Percentiles rank a stretch among this genome's conserved stretches.
phyloP scores from a whole-genome alignment of 1,139 yeast species.

The Arxiozyma bovina region DNA sequence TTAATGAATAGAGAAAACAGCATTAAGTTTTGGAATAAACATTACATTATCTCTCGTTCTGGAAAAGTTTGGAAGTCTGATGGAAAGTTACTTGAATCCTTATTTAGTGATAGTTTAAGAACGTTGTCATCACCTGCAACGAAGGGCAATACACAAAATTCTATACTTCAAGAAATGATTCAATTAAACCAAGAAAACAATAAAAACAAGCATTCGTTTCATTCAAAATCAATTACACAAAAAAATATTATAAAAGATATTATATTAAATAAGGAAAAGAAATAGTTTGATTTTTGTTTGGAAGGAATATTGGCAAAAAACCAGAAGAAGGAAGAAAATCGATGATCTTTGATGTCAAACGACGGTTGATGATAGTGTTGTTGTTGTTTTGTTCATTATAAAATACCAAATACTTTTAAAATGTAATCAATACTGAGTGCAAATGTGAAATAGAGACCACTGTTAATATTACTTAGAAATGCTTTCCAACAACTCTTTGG shows the following conservation, averaged over 20 bases:
- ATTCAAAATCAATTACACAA: slow-evolving; percentile 7
- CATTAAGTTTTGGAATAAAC: slow-evolving; percentile 14
- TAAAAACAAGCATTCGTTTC: slow-evolving; percentile 14
- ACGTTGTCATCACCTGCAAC: background rate
- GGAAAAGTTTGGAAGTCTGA: slow-evolving; percentile 26
- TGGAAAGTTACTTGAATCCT: slow-evolving; percentile 26
- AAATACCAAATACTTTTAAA: slow-evolving; percentile 31
- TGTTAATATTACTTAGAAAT: slow-evolving; percentile 66
- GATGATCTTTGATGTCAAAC: background rate
- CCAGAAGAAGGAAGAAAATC: background rate
- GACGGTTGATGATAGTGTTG: background rate
- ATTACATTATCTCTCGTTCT: slow-evolving; percentile 25
- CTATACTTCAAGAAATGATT: slow-evolving; percentile 12
- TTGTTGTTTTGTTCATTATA: background rate
- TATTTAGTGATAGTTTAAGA: slow-evolving; percentile 13
- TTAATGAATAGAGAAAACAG: slow-evolving; percentile 14
- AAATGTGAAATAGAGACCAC: slow-evolving; percentile 69
- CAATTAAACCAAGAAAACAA: slow-evolving; percentile 12
- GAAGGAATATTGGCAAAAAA: background rate
- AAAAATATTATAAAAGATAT: slow-evolving; percentile 1
- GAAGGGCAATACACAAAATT: slow-evolving; percentile 1
- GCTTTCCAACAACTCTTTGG: slow-evolving; percentile 78
- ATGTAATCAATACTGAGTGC: slow-evolving; percentile 74
- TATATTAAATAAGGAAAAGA: slow-evolving; percentile 2
- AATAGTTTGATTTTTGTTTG: background rate